Evolutionary conservation across 768 basidiomycete genomes (phyloP).

Genomic region (Erythrobasidium yunnanense): DNA sequence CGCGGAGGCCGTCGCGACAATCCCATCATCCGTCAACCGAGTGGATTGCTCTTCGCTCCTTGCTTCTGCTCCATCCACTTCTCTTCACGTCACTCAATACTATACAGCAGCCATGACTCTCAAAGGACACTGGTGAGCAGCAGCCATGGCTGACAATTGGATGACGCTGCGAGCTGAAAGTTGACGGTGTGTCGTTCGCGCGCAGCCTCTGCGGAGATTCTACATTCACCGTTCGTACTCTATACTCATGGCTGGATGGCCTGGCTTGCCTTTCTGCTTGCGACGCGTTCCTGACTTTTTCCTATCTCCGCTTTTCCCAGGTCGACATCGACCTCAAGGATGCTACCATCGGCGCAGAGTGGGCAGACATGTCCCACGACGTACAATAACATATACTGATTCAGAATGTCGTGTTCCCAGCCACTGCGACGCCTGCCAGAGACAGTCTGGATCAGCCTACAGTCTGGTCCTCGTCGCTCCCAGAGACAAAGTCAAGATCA

Average conservation of each 20-base stretch:
- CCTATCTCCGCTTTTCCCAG: neutral
- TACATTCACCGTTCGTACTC: conserved; percentile 11
- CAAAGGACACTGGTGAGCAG: neutral
- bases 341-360: conserved; percentile 7
- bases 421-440: conserved; percentile 14
- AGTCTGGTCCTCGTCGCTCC: conserved; percentile 22
- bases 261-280: neutral
- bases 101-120: neutral
- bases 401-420: neutral
- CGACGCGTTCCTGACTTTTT: neutral
- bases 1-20: too few relatives aligned
- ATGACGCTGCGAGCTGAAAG: too few relatives aligned
- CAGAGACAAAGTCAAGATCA: conserved; percentile 25
- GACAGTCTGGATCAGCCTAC: conserved; percentile 22
- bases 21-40: too few relatives aligned
- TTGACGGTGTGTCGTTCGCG: neutral
- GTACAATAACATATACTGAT: neutral
- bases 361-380: neutral
- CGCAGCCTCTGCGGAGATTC: conserved; percentile 26
- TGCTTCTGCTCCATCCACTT: neutral
- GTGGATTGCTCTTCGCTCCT: too few relatives aligned
- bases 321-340: conserved; percentile 24
- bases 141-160: neutral
- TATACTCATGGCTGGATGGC: too few relatives aligned
- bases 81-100: neutral